Conservation (phyloP, 768 basidiomycete genomes). For the Rubroboletus satanas region DNA sequence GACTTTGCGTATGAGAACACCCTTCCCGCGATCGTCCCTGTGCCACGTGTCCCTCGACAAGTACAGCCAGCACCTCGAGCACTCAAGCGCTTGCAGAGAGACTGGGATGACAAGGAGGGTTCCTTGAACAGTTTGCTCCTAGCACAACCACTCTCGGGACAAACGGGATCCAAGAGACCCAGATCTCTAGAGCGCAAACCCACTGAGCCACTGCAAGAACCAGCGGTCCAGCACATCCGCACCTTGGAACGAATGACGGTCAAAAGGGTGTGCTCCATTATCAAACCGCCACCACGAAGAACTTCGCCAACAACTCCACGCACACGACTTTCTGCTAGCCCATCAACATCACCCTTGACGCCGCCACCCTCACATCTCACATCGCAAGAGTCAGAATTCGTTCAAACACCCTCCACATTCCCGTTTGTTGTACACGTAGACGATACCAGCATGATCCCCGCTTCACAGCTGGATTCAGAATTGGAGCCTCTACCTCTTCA, state of each 20-base stretch:
- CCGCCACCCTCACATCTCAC: constrained; percentile 23
- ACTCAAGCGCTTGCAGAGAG: constrained; percentile 38
- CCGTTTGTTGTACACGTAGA: constrained; percentile 29
- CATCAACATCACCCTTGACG: constrained; percentile 29
- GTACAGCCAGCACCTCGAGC: constrained; percentile 40
- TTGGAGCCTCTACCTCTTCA: constrained; percentile 29
- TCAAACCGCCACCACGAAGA: constrained; percentile 5
- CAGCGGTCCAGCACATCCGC: constrained; percentile 13
- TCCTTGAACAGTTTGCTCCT: neutral
- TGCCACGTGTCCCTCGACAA: constrained; percentile 45
- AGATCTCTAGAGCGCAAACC: constrained; percentile 29
- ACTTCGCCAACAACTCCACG: constrained; percentile 4
- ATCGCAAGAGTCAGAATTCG: constrained; percentile 45
- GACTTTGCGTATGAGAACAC: constrained; percentile 70
- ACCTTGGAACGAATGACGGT: constrained; percentile 18
- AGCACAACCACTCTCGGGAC: constrained; percentile 7
- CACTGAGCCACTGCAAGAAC: constrained; percentile 35
- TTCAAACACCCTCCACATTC: constrained; percentile 45
- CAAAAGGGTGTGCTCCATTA: constrained; percentile 14
- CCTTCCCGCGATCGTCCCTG: constrained; percentile 56
- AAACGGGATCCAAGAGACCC: constrained; percentile 19
- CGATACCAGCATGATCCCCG: constrained; percentile 32
- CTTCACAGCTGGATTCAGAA: constrained; percentile 36
- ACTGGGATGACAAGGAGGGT: constrained; percentile 30
- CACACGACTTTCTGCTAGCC: constrained; percentile 16